phyloP scores from a whole-genome alignment of 345 rosid genomes.

The Zanthoxylum bungeanum region DNA sequence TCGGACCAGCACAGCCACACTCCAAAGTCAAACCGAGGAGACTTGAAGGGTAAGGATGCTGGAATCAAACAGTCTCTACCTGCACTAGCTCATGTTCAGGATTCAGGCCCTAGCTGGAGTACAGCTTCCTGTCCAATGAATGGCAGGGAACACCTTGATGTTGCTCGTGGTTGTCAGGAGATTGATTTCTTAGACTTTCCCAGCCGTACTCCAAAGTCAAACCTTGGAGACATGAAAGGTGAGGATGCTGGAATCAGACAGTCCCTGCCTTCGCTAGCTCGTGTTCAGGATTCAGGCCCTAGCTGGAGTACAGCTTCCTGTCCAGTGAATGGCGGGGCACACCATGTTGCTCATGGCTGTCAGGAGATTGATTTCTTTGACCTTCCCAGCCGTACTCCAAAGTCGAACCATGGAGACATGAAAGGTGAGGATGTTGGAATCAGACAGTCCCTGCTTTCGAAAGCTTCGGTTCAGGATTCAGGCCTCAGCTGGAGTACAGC shows the following conservation, averaged over 20 bases:
- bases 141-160: constrained; percentile 32
- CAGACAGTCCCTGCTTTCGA: constrained; percentile 45
- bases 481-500: constrained; percentile 72
- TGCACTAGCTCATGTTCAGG: constrained; percentile 44
- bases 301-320: constrained; percentile 70
- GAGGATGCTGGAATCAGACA: constrained; percentile 46
- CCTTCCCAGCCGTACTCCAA: constrained; percentile 46
- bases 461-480: constrained; percentile 52
- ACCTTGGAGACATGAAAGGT: constrained; percentile 40
- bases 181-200: constrained; percentile 46
- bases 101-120: constrained; percentile 74
- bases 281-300: constrained; percentile 60
- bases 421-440: constrained; percentile 41
- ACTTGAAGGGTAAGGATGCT: constrained; percentile 40
- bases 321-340: constrained; percentile 45
- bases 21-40: constrained; percentile 43
- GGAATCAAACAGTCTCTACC: constrained; percentile 49
- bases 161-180: constrained; percentile 16
- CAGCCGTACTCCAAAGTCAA: constrained; percentile 44
- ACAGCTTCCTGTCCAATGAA: constrained; percentile 59
- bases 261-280: constrained; percentile 41
- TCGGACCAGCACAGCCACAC: constrained; percentile 46
- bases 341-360: constrained; percentile 9
- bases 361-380: constrained; percentile 44
- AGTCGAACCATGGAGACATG: constrained; percentile 42